Base-by-base conservation (phyloP, 208 protist genomes). In the Trypanosoma congolense region DNA sequence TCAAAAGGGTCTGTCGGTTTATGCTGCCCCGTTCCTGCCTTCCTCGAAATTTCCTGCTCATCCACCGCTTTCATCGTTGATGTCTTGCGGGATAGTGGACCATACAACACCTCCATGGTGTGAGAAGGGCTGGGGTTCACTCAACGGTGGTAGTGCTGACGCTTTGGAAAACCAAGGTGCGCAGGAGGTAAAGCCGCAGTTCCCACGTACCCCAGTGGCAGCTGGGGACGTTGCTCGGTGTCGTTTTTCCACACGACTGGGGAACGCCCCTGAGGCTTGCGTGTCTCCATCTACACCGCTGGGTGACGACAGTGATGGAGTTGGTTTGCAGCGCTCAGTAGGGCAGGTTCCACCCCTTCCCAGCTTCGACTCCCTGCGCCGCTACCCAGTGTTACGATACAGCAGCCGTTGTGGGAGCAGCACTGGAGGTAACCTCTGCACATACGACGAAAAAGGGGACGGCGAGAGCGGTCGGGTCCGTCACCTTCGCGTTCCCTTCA, bases 401-500 rank as follows among this genome's bases (percentile, higher is more conserved):
- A 4, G 16, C 26, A 38, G 22, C 14, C 31, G 12, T 21, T 14
- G 3, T 14, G 19, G 28, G 14, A 22, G 19, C 18, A 29, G 40
- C 28, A 31, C 3, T 30, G 46, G 28, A 21, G 28, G 6, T 30
- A n/a, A 22, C 42, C 12, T 42, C 6, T 41, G 35, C 18, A 26
- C 18, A 21, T 3, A 25, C 14, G 46, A 61, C 10, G 16, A 24
- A 8, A 30, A 53, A 25, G 56, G 52, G 24, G 30, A 35, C 24
- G 5, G 22, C 22, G 33, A 21, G 4, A 9, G 9, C 0, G 69
- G 76, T 47, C 38, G 64, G 24, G 68, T 89, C 18, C 73, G 65
- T 9, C 81, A 83, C 67, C 73, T 69, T 40, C 75, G 70, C 40
- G 60, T 89, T 21, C 63, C 72, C 2, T 59, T 89, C 38, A 69